A percentile compares a stretch with the other conserved stretches of the same genome.
Evolutionary conservation across 2,329 filamentous ascomycete genomes (phyloP).

Genomic region (Cladophialophora immunda): DNA sequence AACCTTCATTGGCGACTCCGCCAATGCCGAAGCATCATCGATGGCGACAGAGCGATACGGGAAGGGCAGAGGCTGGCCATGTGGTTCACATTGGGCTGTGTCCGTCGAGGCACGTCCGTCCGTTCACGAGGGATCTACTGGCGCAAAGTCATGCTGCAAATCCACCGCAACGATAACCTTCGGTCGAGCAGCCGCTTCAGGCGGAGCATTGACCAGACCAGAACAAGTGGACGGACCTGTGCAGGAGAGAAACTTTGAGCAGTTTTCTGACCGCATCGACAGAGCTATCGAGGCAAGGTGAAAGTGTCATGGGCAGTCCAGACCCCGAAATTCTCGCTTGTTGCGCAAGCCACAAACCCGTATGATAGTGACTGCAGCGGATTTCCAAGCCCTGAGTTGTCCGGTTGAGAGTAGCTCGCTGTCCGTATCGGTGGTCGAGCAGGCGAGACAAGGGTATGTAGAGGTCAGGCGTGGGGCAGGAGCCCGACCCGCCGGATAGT

Average conservation of each 20-base stretch:
- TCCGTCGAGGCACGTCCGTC: background rate
- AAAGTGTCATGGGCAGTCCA: conserved; percentile 22
- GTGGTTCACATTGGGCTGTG: background rate
- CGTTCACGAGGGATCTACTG: background rate
- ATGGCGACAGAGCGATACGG: background rate
- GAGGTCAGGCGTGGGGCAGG: background rate
- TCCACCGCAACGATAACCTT: background rate
- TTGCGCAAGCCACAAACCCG: conserved; percentile 31
- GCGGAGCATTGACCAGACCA: background rate
- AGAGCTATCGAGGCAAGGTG: background rate
- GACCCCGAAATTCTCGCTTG: conserved; percentile 33
- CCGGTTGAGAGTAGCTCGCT: conserved; percentile 1
- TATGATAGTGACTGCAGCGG: background rate
- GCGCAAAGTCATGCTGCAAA: background rate
- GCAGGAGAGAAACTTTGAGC: background rate
- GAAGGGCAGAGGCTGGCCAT: background rate
- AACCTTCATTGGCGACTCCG: background rate
- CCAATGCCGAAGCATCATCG: background rate
- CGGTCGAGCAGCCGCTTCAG: background rate
- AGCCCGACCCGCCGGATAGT: background rate
- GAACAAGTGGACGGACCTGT: background rate
- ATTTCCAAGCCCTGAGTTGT: conserved; percentile 3
- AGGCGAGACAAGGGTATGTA: conserved; percentile 3
- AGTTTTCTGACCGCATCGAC: conserved; percentile 6
- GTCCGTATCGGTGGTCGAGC: conserved; percentile 1